Evolutionary conservation across 139 green algal species (phyloP).

Genomic region (Chlorella ohadii): DNA sequence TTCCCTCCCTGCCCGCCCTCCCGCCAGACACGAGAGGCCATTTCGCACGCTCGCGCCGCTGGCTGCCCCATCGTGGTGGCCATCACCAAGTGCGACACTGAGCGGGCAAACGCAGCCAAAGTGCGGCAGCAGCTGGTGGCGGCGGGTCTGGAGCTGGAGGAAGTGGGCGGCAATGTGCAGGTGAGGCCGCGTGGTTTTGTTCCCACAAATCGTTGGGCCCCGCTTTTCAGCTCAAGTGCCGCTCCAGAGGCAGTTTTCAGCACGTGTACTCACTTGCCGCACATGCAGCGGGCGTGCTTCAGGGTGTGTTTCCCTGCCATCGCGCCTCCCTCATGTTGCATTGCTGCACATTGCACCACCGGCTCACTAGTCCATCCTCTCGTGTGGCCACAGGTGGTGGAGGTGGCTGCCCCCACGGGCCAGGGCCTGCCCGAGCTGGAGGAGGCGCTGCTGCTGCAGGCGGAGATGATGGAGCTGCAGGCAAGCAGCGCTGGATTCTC

Average conservation of each 20-base stretch:
- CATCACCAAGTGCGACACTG: conserved; percentile 89
- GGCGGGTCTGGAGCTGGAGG: conserved; percentile 88
- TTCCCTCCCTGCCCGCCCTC: not conserved
- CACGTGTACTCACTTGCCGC: too few relatives aligned
- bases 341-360: too few relatives aligned
- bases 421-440: conserved; percentile 82
- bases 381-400: conserved; percentile 58
- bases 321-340: not conserved
- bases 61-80: conserved; percentile 89
- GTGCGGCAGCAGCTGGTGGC: conserved; percentile 79
- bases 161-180: conserved; percentile 79
- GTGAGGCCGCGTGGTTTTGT: conserved; percentile 20
- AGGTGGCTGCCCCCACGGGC: conserved; percentile 65
- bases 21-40: conserved; percentile 78
- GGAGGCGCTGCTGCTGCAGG: conserved; percentile 89
- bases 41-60: conserved; percentile 68
- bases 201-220: too few relatives aligned
- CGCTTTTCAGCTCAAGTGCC: too few relatives aligned
- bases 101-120: conserved; percentile 47
- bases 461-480: conserved; percentile 86
- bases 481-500: not conserved
- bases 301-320: not conserved
- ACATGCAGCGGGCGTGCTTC: too few relatives aligned
- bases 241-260: too few relatives aligned
- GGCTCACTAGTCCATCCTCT: too few relatives aligned